These are phyloP conservation scores for Porphyrellus cyaneotinctus DNA, from an alignment of 768 basidiomycete species.

Conservation along the genomic window DNA sequence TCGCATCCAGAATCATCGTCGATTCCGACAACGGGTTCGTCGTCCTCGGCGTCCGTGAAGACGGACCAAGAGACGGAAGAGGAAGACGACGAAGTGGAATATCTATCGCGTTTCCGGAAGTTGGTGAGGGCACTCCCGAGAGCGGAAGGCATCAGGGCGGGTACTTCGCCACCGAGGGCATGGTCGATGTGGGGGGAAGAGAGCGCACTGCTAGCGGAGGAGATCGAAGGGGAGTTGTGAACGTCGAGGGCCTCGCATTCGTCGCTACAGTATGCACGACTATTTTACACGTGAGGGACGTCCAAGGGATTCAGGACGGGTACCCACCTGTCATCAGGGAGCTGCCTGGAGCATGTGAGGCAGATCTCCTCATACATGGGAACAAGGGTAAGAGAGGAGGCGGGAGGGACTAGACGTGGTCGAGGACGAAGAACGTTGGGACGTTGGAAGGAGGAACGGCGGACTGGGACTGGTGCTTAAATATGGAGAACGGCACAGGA, in stretches of 20 bases:
- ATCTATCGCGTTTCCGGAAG: conserved; percentile 44
- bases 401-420: neutral
- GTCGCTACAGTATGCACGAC: conserved; percentile 68
- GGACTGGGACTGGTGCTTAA: conserved; percentile 25
- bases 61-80: conserved; percentile 67
- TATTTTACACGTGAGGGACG: conserved; percentile 32
- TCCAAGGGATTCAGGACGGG: conserved; percentile 12
- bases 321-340: conserved; percentile 59
- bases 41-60: conserved; percentile 62
- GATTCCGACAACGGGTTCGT: conserved; percentile 31
- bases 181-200: conserved; percentile 62
- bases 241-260: conserved; percentile 60
- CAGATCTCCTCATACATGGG: conserved; percentile 80
- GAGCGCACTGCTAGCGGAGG: conserved; percentile 60
- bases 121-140: conserved; percentile 51
- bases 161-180: conserved; percentile 56
- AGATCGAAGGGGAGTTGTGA: conserved; percentile 59
- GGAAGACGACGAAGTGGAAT: conserved; percentile 60
- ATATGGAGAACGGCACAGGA: conserved; percentile 36
- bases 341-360: conserved; percentile 64
- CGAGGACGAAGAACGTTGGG: conserved; percentile 12
- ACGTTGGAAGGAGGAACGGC: conserved; percentile 20
- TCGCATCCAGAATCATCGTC: conserved; percentile 34
- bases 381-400: neutral
- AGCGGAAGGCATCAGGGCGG: conserved; percentile 56